A percentile compares a stretch with the other conserved stretches of the same genome.
Evolutionary conservation across 2,329 filamentous ascomycete species (phyloP).

Genomic region (Pochonia chlamydosporia): DNA sequence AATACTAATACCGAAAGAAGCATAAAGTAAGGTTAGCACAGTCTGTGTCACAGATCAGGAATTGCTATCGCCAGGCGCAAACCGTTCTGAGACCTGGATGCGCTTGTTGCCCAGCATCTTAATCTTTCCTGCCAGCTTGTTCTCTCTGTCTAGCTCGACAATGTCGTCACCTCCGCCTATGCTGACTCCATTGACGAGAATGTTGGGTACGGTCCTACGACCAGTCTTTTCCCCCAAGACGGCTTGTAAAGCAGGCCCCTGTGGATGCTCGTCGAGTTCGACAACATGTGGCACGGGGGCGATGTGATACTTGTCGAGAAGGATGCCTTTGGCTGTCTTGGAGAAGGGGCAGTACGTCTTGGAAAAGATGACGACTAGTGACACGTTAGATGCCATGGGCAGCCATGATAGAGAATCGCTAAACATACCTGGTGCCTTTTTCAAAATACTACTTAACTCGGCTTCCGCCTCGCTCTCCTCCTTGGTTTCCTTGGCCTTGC

Average conservation of each 20-base stretch:
- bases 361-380: constrained; percentile 84
- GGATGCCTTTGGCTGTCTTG: constrained; percentile 74
- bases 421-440: constrained; percentile 78
- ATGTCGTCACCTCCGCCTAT: constrained; percentile 91
- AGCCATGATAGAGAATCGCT: constrained; percentile 21
- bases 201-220: constrained; percentile 82
- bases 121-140: constrained; percentile 65
- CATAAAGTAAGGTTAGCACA: no score
- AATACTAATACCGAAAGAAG: not conserved
- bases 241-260: constrained; percentile 68
- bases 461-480: constrained; percentile 60
- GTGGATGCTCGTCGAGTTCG: constrained; percentile 77
- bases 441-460: constrained; percentile 74
- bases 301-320: constrained; percentile 81
- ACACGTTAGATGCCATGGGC: not conserved
- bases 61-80: constrained; percentile 16
- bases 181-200: constrained; percentile 80
- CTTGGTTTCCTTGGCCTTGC: constrained; percentile 39
- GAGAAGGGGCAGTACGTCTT: constrained; percentile 90
- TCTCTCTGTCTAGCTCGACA: constrained; percentile 59
- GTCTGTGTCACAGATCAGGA: no score
- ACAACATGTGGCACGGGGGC: constrained; percentile 79
- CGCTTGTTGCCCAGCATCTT: constrained; percentile 67
- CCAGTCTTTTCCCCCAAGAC: constrained; percentile 69
- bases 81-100: constrained; percentile 44